Base-by-base conservation (phyloP, 2,329 filamentous ascomycete species). In the Zymoseptoria pseudotritici region DNA sequence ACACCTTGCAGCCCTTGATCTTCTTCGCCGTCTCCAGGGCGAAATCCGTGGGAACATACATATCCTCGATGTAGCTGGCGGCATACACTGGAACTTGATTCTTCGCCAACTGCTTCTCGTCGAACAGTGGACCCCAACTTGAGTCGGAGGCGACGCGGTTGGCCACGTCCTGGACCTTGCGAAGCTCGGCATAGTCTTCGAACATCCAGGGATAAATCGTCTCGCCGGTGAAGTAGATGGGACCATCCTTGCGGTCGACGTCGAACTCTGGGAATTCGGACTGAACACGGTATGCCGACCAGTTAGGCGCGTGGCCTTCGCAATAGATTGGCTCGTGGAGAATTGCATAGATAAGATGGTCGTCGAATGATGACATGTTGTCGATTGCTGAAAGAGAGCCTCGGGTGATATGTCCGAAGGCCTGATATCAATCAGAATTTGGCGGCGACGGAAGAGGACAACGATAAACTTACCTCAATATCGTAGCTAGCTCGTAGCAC, bases 121-220 rank as follows among this genome's bases (percentile, higher is more conserved):
- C 84, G 72, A 96, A 97, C 4, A 97, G 79, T 0, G 79, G 76
- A 1, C 87, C 83, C 92, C 93, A 97, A 62, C 86, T 82, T 4
- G 81, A 74, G 52, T 83, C 82, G 0, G 78, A 69, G 0, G 92
- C 92, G 24, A 97, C 79, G 21, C 86, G 79, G 8, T 92, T 78
- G 0, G 90, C 91, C 0, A 86, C 87, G 10, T 84, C 78, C 58
- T 82, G 82, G 53, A 97, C 75, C 59, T 84, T 78, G n/a, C 77
- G 77, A 20, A 97, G 83, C 73, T 95, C 91, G 0, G 84, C 79
- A 69, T 90, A 93, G 17, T 87, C 87, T 46, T 91, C 85, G 66
- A 96, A 92, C 80, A 92, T 89, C 74, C 89, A 88, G 0, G 89
- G 87, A 72, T 86, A 96, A 55, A 96, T 83, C 91, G 96, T 97